Percentiles rank a stretch among this genome's conserved stretches.
These are phyloP conservation scores for Globisporangium recalcitrans DNA, from an alignment of 352 stramenopile genomes.

Conservation along the genomic window DNA sequence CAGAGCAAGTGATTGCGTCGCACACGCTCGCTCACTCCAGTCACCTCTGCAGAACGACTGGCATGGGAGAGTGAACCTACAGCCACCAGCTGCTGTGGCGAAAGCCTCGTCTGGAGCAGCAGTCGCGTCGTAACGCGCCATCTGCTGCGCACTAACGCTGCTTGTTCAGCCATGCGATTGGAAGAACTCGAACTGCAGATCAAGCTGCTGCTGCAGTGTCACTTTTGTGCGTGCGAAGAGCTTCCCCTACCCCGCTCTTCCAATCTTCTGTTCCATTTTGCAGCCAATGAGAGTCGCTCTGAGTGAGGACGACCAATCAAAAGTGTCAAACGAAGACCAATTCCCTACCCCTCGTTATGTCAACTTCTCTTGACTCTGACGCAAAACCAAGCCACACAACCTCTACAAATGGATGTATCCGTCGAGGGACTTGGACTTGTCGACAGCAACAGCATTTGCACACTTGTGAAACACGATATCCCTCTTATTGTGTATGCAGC, in stretches of 20 bases:
- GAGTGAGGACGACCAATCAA: background rate
- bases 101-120: background rate
- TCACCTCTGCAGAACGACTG: background rate
- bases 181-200: too few species aligned
- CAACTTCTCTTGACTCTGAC: background rate
- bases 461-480: too few species aligned
- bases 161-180: background rate
- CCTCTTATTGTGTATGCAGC: too few species aligned
- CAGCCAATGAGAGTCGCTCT: background rate
- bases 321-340: background rate
- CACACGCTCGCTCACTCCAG: background rate
- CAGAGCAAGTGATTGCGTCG: background rate
- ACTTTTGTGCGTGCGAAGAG: too few species aligned
- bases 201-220: too few species aligned
- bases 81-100: background rate
- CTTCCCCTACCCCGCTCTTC: background rate
- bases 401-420: background rate
- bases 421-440: background rate
- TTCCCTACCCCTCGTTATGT: background rate
- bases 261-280: background rate
- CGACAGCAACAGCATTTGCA: too few species aligned
- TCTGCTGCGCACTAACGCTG: background rate
- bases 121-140: background rate
- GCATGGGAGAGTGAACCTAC: background rate
- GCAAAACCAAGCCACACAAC: background rate